These are phyloP conservation scores for Cucumis sativus DNA, from an alignment of 306 rosid genomes.

Conservation along the genomic window Cucumber_9930_V3 NC_026660.2:14602001-14602500, in stretches of 20 bases:
- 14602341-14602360: constrained; percentile 58
- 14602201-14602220: not conserved
- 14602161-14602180: not conserved
- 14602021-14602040: not conserved
- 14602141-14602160: not conserved
- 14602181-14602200: not conserved
- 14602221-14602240: not conserved
- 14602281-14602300: constrained; percentile 80
- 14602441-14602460: constrained; percentile 28
- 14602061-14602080: not conserved
- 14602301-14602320: constrained; percentile 87
- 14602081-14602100: not conserved
- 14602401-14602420: constrained; percentile 87
- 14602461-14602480: constrained; percentile 43
- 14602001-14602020: not conserved
- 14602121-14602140: not conserved
- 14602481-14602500: constrained; percentile 76
- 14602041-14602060: not conserved
- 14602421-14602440: constrained; percentile 75
- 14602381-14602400: constrained; percentile 25
- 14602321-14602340: constrained; percentile 64
- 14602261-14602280: constrained; percentile 66
- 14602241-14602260: not conserved
- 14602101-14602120: not conserved
- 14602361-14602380: constrained; percentile 48